Evolutionary conservation across 331 rosid species (phyloP), one percentile per base, ranked within the genome.

Genomic region (Acacia concinna): DNA sequence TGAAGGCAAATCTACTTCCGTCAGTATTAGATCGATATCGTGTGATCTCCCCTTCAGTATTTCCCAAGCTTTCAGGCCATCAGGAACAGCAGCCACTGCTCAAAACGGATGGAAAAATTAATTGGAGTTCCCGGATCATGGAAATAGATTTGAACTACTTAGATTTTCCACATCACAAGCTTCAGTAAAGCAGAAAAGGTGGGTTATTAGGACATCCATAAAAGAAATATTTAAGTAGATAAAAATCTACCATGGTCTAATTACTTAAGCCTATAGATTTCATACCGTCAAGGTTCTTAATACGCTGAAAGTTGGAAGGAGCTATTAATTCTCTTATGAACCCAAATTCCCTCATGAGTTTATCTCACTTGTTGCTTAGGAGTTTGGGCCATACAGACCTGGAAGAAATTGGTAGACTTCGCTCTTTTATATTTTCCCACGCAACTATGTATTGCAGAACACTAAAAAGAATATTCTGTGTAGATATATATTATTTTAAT

Each of bases 1-100:
- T 15, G 91, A 85, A 9, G 93, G 96, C 79, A 91, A 86, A 82
- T 89, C 93, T 56, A 89, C 91, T 84, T 90, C 96, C n/a, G 89
- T 85, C 87, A 90, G 79, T 73, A 90, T 88, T 44, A 90, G 96
- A 66, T 90, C 96, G 51, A 90, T 77, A 78, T 70, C 78, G 68
- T 59, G 81, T 4, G 93, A 86, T 62, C 90, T 84, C 76, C 84
- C 89, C 79, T 85, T 90, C 76, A 90, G 87, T 70, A 90, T 47
- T 72, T 90, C 93, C 96, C 96, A 90, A 4, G 96, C 96, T 69
- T 82, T 90, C 76, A 90, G 67, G 85, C 96, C 96, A 78, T 90
- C 96, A 82, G 93, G n/a, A 52, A 88, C 96, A 37, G 93, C 91
- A 78, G 93, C 86, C 86, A 90, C 96, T 90, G 89, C 73, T 67